A percentile compares a stretch with the other conserved stretches of the same genome.
Evolutionary conservation across 768 basidiomycete species (phyloP).

Genomic region (Kwoniella sp.): DNA sequence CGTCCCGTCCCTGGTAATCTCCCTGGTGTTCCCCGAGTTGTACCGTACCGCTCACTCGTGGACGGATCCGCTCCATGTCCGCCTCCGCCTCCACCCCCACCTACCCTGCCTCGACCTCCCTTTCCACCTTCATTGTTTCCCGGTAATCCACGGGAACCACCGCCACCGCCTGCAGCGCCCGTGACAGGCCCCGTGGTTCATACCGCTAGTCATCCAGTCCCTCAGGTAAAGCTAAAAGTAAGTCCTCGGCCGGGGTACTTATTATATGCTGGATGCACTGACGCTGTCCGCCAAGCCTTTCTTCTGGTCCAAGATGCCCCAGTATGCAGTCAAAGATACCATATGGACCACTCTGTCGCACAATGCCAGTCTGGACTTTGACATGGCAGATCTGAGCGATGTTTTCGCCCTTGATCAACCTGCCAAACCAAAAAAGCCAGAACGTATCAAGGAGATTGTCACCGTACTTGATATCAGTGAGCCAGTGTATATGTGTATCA

Average conservation of each 20-base stretch:
- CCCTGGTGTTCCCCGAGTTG: neutral
- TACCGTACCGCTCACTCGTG: too few species aligned
- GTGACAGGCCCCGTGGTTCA: neutral
- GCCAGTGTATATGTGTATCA: too few species aligned
- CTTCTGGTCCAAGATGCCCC: slow-evolving; percentile 81
- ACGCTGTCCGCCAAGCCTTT: slow-evolving; percentile 58
- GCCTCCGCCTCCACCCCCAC: neutral
- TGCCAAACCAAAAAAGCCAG: slow-evolving; percentile 46
- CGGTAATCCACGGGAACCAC: slow-evolving; percentile 15
- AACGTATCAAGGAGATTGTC: slow-evolving; percentile 58
- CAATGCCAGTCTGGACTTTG: slow-evolving; percentile 51
- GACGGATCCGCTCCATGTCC: too few species aligned
- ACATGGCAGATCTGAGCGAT: slow-evolving; percentile 67
- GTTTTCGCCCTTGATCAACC: slow-evolving; percentile 59
- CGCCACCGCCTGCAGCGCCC: slow-evolving; percentile 27
- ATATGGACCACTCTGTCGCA: slow-evolving; percentile 65
- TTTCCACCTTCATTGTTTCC: neutral
- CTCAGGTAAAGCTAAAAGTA: slow-evolving; percentile 32
- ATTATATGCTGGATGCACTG: neutral
- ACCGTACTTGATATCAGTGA: slow-evolving; percentile 68
- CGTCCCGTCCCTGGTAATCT: slow-evolving; percentile 6
- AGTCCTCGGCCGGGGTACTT: neutral
- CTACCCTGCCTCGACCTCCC: slow-evolving; percentile 13
- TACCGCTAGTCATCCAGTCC: slow-evolving; percentile 51
- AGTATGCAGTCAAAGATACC: slow-evolving; percentile 53